These are phyloP conservation scores for Cadophora gregata DNA, from an alignment of 2,329 filamentous ascomycete genomes.

Conservation along the genomic window DNA sequence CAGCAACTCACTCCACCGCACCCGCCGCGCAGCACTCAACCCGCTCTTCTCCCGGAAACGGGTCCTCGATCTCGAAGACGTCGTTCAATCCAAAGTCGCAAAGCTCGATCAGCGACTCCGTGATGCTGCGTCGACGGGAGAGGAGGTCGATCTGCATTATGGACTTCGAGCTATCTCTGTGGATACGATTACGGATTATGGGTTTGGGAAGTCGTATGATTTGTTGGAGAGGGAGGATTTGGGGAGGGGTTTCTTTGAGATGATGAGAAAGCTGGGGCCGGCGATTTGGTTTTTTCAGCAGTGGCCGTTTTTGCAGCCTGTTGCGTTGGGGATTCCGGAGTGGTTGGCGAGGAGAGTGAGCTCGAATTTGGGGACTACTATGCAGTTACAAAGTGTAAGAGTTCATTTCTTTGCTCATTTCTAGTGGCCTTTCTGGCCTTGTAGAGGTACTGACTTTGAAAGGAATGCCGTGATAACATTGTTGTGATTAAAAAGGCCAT, in stretches of 20 bases:
- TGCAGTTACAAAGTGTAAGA: neutral
- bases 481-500: neutral
- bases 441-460: neutral
- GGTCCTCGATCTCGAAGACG: neutral
- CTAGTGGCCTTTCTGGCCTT: no score
- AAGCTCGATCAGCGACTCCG: neutral
- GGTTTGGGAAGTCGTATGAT: neutral
- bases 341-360: neutral
- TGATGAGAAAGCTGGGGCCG: neutral
- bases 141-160: neutral
- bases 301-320: neutral
- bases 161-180: neutral
- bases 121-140: neutral
- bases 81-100: neutral
- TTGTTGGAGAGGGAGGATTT: neutral
- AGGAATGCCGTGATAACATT: neutral
- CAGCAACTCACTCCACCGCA: neutral
- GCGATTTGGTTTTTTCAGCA: neutral
- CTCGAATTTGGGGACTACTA: neutral
- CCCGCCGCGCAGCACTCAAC: neutral
- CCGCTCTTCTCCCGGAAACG: neutral
- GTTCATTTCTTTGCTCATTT: no score
- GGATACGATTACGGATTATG: neutral
- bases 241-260: neutral
- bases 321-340: neutral